Evolutionary conservation across 169 alveolate species (phyloP).

Genomic region (Plasmodium relictum): DNA sequence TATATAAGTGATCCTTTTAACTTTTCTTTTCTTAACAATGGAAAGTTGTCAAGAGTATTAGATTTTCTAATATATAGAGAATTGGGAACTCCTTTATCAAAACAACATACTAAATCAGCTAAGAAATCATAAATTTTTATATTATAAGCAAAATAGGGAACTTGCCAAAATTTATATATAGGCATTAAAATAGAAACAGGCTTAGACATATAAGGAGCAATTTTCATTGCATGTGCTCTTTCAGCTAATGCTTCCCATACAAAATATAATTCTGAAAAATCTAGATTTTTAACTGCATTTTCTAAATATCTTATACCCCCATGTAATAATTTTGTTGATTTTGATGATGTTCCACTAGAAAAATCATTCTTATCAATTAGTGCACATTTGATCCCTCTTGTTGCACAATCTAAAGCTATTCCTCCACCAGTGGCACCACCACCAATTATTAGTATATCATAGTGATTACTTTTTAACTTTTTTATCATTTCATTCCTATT

Average conservation of each 20-base stretch:
- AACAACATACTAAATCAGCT: conserved; percentile 88
- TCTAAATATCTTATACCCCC: conserved; percentile 97
- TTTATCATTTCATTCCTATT: conserved; percentile 83
- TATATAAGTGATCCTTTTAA: conserved; percentile 89
- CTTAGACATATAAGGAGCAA: conserved; percentile 91
- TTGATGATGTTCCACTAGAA: conserved; percentile 95
- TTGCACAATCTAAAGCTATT: conserved; percentile 94
- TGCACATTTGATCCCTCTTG: conserved; percentile 94
- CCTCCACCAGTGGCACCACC: conserved; percentile 94
- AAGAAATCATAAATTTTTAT: conserved; percentile 90
- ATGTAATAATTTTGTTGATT: conserved; percentile 95
- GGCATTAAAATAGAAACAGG: conserved; percentile 92
- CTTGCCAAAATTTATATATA: conserved; percentile 88
- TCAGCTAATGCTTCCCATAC: conserved; percentile 95
- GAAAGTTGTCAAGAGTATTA: conserved; percentile 82
- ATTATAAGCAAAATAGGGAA: conserved; percentile 92
- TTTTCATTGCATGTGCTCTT: conserved; percentile 91
- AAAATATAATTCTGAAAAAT: conserved; percentile 85
- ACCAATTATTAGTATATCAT: conserved; percentile 92
- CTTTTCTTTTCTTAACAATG: conserved; percentile 82
- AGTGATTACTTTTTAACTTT: conserved; percentile 80
- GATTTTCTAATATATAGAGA: conserved; percentile 82
- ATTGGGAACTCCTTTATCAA: conserved; percentile 88
- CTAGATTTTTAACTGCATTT: conserved; percentile 87
- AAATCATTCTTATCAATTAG: conserved; percentile 93